Base-by-base conservation (phyloP, 129 eudicot genomes). In the Artemisia argyi region DNA sequence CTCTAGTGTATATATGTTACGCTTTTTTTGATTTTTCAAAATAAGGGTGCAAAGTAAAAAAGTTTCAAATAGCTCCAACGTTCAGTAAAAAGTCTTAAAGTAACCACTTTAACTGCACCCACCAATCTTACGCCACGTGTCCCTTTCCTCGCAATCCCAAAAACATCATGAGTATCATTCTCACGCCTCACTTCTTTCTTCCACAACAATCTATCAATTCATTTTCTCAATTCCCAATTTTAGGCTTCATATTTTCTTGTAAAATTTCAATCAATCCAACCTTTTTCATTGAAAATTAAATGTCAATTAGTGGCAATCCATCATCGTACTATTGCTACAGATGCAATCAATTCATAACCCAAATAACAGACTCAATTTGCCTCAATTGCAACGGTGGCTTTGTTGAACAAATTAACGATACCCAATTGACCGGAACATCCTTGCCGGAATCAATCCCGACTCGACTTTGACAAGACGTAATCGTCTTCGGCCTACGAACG, bases 331-430 rank as follows among this genome's bases (percentile, higher is more conserved):
- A 93, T 96, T 91, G 97, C 56, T 81, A 91, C 76, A 81, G 97
- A 68, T 91, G 97, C 87, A 88, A 80, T 70, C 85, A 91, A 14
- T 88, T 88, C 73, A 81, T 85, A 61, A 73, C 76, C 48, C 85
- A 78, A 77, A 61, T 20, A 46, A 62, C 51, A 16, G 62, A 62
- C n/a, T 69, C 87, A 50, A 30, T 72, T 54, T 91, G 97, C 75
- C 92, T 96, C 26, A 91, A 91, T 66, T 91, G 97, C 74, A 65
- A 69, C 83, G 74, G 82, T 12, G 97, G 96, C 1, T 91, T 91
- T 68, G 69, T 91, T 35, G 97, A 91, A 60, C 84, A 86, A 57
- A 79, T 91, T 60, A 78, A 80, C 1, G 48, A 77, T 11, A 78
- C 92, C 47, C 68, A 46, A 17, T n/a, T 39, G 22, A 11, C 55